A percentile compares a stretch with the other conserved stretches of the same genome.
Conservation (phyloP, 2,329 filamentous ascomycete genomes). For the Colletotrichum sp. region DNA sequence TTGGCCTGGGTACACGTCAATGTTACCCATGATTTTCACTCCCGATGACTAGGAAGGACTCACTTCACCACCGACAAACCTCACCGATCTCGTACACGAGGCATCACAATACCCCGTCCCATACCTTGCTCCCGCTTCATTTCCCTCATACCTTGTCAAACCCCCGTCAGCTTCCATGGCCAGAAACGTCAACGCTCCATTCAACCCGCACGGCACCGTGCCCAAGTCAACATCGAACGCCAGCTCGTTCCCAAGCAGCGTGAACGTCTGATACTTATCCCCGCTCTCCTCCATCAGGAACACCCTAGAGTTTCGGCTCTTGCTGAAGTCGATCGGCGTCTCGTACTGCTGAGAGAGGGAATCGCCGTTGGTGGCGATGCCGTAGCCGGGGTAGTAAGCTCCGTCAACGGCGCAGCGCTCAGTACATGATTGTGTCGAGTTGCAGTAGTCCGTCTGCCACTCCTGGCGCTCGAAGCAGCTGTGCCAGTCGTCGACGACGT, state of each 20-base stretch:
- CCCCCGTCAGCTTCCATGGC: conserved; percentile 61
- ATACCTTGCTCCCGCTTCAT: conserved; percentile 53
- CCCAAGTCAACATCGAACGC: conserved; percentile 72
- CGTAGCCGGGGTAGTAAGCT: conserved; percentile 47
- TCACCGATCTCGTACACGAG: conserved; percentile 48
- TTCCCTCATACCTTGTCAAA: conserved; percentile 47
- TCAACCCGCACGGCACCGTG: conserved; percentile 66
- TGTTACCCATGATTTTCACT: too few species aligned
- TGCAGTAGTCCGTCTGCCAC: conserved; percentile 40
- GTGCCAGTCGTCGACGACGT: conserved; percentile 33
- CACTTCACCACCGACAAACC: conserved; percentile 50
- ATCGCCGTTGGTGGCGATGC: conserved; percentile 50
- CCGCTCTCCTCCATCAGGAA: conserved; percentile 61
- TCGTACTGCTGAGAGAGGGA: conserved; percentile 56
- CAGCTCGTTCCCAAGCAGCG: conserved; percentile 66
- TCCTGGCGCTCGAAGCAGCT: conserved; percentile 56
- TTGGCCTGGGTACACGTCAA: conserved; percentile 31
- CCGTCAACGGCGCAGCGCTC: conserved; percentile 51
- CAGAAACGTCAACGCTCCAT: conserved; percentile 67
- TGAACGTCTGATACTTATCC: conserved; percentile 63
- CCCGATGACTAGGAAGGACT: not conserved
- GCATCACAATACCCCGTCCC: conserved; percentile 60
- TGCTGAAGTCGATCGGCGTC: conserved; percentile 48
- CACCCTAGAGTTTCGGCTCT: conserved; percentile 52
- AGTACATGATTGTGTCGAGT: conserved; percentile 43